Conservation (phyloP, 2,329 filamentous ascomycete genomes). For the Beauveria asiatica region DNA sequence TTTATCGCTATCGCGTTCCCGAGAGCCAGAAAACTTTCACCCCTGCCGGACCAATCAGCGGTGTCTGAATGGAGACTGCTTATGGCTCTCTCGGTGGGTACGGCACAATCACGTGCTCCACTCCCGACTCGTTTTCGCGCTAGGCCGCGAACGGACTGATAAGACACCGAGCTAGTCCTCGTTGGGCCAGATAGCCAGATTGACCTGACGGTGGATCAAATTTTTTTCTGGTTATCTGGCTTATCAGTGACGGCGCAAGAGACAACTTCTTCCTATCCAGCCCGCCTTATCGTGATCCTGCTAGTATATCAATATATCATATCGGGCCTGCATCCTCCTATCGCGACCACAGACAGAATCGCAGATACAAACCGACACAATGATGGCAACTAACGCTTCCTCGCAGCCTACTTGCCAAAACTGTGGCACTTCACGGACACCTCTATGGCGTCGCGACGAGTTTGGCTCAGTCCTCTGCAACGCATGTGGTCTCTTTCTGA, state of each 20-base stretch:
- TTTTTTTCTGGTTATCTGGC: conserved; percentile 18
- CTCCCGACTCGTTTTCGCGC: conserved; percentile 10
- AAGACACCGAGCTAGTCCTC: background rate
- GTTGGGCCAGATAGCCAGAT: conserved; percentile 8
- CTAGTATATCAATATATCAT: conserved; percentile 20
- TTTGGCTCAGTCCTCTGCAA: conserved; percentile 94
- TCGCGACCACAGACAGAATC: conserved; percentile 9
- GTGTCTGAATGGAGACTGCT: conserved; percentile 1
- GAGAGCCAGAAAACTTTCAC: background rate
- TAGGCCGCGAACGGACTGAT: conserved; percentile 6
- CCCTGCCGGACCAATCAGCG: conserved; percentile 9
- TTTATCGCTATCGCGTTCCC: conserved; percentile 12
- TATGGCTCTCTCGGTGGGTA: background rate
- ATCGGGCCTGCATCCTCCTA: conserved; percentile 21
- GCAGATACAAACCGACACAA: conserved; percentile 30
- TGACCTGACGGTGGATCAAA: conserved; percentile 5
- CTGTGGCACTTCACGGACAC: conserved; percentile 90
- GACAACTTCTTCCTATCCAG: conserved; percentile 26
- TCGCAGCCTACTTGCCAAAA: conserved; percentile 94
- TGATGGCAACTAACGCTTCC: conserved; percentile 50
- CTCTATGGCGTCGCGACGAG: conserved; percentile 95
- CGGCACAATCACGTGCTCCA: conserved; percentile 24
- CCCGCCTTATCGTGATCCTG: conserved; percentile 31
- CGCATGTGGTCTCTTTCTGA: conserved; percentile 93
- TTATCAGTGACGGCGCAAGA: conserved; percentile 28